Evolutionary conservation across 306 rosid genomes (phyloP).

Genomic region (Lotus japonicus): DNA sequence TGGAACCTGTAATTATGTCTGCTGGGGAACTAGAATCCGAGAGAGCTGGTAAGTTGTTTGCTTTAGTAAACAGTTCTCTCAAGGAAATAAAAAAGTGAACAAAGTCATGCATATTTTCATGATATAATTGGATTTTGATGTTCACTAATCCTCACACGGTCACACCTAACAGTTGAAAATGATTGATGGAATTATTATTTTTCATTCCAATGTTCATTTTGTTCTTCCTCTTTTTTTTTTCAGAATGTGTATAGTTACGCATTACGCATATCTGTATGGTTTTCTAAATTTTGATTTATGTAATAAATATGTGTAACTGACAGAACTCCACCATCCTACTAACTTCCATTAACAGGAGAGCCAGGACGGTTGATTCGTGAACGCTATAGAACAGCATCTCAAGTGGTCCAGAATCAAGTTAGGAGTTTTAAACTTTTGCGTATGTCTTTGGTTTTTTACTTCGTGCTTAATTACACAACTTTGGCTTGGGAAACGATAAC

Average conservation of each 20-base stretch:
- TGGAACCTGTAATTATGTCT: conserved; percentile 92
- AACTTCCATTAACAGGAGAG: conserved; percentile 55
- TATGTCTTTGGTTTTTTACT: conserved; percentile 52
- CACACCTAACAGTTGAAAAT: not conserved
- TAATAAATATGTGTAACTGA: conserved; percentile 1
- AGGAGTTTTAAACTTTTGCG: conserved; percentile 70
- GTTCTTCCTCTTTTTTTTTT: not conserved
- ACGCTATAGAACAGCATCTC: conserved; percentile 92
- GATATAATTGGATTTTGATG: not conserved
- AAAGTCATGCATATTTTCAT: conserved; percentile 5
- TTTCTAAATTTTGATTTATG: conserved; percentile 9
- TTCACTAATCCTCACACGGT: not conserved
- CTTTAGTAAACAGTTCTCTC: conserved; percentile 2
- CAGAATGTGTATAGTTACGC: not conserved
- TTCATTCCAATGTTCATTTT: not conserved
- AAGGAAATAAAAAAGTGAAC: not conserved
- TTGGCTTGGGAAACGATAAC: conserved; percentile 1
- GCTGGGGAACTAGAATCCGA: conserved; percentile 98
- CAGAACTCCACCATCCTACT: conserved; percentile 12
- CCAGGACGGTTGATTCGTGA: conserved; percentile 95
- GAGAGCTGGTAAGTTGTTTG: conserved; percentile 74
- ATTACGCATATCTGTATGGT: not conserved
- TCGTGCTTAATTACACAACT: conserved; percentile 3
- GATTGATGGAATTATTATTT: not conserved
- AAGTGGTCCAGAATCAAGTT: conserved; percentile 99